Conservation (phyloP, 163 green algal species). For the Chlamydomonas reinhardtii region DNA sequence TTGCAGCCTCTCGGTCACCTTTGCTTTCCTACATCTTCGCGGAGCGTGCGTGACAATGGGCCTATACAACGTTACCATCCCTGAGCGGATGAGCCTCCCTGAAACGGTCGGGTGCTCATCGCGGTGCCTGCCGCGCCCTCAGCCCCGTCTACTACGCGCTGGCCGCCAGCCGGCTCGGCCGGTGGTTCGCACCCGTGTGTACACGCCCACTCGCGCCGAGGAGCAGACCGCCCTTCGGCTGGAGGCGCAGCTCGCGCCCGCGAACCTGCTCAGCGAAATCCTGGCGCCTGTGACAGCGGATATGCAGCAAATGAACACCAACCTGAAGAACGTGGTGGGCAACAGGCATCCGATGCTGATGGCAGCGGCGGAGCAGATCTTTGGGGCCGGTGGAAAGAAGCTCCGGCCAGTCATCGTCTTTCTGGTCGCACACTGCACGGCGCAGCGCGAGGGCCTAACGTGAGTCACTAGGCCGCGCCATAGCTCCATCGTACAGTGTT, state of each 20-base stretch:
- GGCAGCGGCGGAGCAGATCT: conserved; percentile 97
- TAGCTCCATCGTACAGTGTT: not conserved
- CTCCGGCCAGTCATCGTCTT: conserved; percentile 94
- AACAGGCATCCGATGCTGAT: conserved; percentile 94
- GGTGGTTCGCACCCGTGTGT: conserved; percentile 28
- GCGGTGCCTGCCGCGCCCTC: not conserved
- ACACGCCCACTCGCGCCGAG: conserved; percentile 23
- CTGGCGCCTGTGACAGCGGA: conserved; percentile 79
- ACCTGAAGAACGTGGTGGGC: conserved; percentile 91
- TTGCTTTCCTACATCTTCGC: too few relatives aligned
- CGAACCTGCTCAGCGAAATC: conserved; percentile 63
- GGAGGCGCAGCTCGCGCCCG: conserved; percentile 11
- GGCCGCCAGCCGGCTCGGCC: not conserved
- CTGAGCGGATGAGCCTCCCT: conserved; percentile 37
- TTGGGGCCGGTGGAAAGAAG: conserved; percentile 97
- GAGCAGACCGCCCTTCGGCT: conserved; percentile 14
- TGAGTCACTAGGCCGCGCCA: conserved; percentile 30
- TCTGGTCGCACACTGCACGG: conserved; percentile 90
- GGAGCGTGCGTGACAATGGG: not conserved
- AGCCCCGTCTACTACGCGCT: not conserved
- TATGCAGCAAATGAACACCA: conserved; percentile 87
- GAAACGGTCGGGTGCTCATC: conserved; percentile 35
- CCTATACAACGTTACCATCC: not conserved
- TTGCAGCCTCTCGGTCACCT: too few relatives aligned
- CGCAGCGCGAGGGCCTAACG: conserved; percentile 70